Conservation (phyloP, 2,329 filamentous ascomycete genomes). For the Cladophialophora exuberans region DNA sequence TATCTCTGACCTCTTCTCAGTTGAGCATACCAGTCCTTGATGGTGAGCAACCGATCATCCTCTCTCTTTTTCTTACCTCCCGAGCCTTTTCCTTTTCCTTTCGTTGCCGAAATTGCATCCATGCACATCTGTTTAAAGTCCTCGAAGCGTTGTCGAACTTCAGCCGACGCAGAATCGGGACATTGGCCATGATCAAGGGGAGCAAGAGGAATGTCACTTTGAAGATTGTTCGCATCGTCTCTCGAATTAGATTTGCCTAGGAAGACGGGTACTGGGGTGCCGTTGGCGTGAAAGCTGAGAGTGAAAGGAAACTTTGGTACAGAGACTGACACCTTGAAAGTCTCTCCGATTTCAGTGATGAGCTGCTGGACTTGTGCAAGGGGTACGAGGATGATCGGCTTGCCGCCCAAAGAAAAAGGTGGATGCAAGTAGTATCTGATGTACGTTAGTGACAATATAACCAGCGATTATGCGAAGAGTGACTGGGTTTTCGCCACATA, state of each 20-base stretch:
- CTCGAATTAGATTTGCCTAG: constrained; percentile 61
- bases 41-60: constrained; percentile 51
- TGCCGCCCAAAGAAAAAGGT: constrained; percentile 49
- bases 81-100: constrained; percentile 53
- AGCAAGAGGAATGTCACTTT: constrained; percentile 39
- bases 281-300: constrained; percentile 63
- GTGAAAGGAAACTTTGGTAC: constrained; percentile 67
- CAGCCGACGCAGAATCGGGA: constrained; percentile 33
- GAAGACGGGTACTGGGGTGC: constrained; percentile 68
- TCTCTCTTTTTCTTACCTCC: constrained; percentile 53
- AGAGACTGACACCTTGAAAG: constrained; percentile 57
- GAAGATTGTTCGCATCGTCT: constrained; percentile 44
- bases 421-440: constrained; percentile 69
- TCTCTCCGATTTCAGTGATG: constrained; percentile 65
- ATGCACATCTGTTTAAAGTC: constrained; percentile 61
- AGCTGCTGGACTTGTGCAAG: constrained; percentile 67
- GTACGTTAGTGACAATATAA: not conserved
- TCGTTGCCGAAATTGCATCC: constrained; percentile 52
- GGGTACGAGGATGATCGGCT: constrained; percentile 69
- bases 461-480: not conserved
- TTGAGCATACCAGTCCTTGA: constrained; percentile 59
- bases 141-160: constrained; percentile 39
- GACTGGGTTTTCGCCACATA: not conserved
- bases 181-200: constrained; percentile 33
- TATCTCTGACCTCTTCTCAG: constrained; percentile 70